These are phyloP conservation scores for Clonostachys rhizophaga DNA, from an alignment of 2,329 filamentous ascomycete genomes.

Conservation along the genomic window DNA sequence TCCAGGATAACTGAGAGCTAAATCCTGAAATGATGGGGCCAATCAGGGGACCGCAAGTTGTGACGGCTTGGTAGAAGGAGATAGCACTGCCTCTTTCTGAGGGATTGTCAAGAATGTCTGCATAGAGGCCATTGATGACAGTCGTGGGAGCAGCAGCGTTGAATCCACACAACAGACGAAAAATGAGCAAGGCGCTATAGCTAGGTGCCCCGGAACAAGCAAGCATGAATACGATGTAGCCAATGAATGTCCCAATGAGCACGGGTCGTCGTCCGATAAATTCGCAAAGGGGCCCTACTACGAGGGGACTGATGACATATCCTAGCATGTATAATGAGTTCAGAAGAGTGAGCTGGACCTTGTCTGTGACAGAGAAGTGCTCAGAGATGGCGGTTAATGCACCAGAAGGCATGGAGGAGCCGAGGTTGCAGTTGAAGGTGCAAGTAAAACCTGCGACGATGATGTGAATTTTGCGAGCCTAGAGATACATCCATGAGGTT, in stretches of 20 bases:
- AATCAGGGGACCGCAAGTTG: conserved; percentile 28
- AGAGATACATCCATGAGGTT: too few relatives aligned
- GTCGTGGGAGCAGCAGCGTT: conserved; percentile 25
- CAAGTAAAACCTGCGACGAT: conserved; percentile 25
- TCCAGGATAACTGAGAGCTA: conserved; percentile 34
- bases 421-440: conserved; percentile 28
- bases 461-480: conserved; percentile 20
- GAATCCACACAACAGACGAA: conserved; percentile 27
- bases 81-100: conserved; percentile 22
- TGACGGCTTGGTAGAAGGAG: conserved; percentile 25
- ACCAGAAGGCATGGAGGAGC: conserved; percentile 26
- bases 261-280: conserved; percentile 24
- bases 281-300: conserved; percentile 26
- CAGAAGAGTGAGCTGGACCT: conserved; percentile 20
- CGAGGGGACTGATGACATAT: conserved; percentile 24
- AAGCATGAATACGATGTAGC: conserved; percentile 24
- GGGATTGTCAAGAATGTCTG: conserved; percentile 23
- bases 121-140: conserved; percentile 23
- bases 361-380: conserved; percentile 15
- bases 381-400: conserved; percentile 24
- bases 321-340: conserved; percentile 28
- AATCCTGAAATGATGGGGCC: conserved; percentile 49
- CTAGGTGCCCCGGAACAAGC: conserved; percentile 32
- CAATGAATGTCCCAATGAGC: conserved; percentile 22
- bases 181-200: conserved; percentile 33